Evolutionary conservation across 2,329 filamentous ascomycete species (phyloP).

Genomic region (Scolecobasidium constrictum): DNA sequence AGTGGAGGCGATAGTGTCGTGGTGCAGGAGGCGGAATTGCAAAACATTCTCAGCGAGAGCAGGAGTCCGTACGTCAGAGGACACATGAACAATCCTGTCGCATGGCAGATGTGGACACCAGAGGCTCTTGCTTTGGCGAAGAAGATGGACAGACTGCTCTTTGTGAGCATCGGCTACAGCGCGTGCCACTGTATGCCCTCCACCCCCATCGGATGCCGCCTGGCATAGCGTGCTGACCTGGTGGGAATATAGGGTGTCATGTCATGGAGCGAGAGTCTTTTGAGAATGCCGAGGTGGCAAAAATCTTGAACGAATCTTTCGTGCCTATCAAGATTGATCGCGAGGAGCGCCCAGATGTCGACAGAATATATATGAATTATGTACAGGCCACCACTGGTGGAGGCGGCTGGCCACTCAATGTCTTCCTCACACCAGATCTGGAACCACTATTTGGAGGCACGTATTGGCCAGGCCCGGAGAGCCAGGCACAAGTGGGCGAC

Average conservation of each 20-base stretch:
- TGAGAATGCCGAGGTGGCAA: constrained; percentile 67
- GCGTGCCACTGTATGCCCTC: constrained; percentile 76
- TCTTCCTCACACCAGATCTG: constrained; percentile 89
- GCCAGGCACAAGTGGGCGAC: constrained; percentile 29
- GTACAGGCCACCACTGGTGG: constrained; percentile 83
- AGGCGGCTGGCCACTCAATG: constrained; percentile 89
- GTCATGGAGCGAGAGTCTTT: constrained; percentile 93
- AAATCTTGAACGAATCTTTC: constrained; percentile 75
- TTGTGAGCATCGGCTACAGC: constrained; percentile 88
- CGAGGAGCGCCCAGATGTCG: constrained; percentile 87
- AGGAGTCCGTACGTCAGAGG: constrained; percentile 54
- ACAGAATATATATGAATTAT: constrained; percentile 97
- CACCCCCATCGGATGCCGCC: too few species aligned
- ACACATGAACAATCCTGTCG: constrained; percentile 71
- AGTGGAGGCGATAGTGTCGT: too few species aligned
- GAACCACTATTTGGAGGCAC: constrained; percentile 94
- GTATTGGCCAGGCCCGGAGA: constrained; percentile 80
- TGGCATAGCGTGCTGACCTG: background rate
- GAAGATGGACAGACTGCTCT: constrained; percentile 76
- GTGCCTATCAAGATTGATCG: constrained; percentile 88
- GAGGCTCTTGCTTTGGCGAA: constrained; percentile 68
- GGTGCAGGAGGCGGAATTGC: constrained; percentile 6
- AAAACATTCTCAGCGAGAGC: constrained; percentile 49
- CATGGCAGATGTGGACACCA: constrained; percentile 81
- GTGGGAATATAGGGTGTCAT: constrained; percentile 42